A percentile compares a stretch with the other conserved stretches of the same genome.
Evolutionary conservation across 805 yeast genomes (phyloP).

Genomic region (Lipomyces yamanashiensis): DNA sequence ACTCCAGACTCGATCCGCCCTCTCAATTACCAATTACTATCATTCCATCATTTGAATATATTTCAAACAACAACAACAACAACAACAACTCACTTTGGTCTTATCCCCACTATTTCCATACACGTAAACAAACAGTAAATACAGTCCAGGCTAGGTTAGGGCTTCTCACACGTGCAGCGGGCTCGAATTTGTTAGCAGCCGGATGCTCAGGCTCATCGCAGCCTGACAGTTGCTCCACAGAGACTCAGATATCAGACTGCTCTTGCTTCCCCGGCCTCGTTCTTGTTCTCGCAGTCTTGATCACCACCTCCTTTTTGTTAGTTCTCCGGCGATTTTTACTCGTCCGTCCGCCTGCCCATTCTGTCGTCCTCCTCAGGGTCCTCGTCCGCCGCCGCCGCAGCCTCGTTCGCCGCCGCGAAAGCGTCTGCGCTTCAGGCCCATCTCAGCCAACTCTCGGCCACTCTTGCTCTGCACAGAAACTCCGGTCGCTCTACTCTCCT

Average conservation of each 20-base stretch:
- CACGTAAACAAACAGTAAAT: too few species aligned
- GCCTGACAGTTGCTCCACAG: neutral
- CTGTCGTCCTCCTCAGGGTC: slow-evolving; percentile 8
- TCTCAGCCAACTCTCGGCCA: slow-evolving; percentile 15
- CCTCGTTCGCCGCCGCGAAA: slow-evolving; percentile 21
- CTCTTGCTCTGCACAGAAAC: slow-evolving; percentile 7
- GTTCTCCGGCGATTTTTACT: neutral
- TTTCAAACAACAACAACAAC: too few species aligned
- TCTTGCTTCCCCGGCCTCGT: neutral
- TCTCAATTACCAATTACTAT: too few species aligned
- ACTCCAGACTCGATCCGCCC: too few species aligned
- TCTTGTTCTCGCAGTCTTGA: neutral
- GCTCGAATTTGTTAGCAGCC: neutral
- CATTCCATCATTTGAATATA: too few species aligned
- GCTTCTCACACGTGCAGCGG: too few species aligned
- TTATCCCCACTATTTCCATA: too few species aligned
- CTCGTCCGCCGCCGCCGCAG: slow-evolving; percentile 12
- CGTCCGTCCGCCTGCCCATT: slow-evolving; percentile 1
- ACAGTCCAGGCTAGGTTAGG: too few species aligned
- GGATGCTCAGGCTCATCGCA: neutral
- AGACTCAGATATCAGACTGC: too few species aligned
- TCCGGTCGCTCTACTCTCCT: slow-evolving; percentile 1
- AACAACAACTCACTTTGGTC: too few species aligned
- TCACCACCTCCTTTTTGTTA: neutral
- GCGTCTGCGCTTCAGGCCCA: slow-evolving; percentile 19